phyloP scores from a whole-genome alignment of 345 rosid genomes.

The Clausena lansium region DNA sequence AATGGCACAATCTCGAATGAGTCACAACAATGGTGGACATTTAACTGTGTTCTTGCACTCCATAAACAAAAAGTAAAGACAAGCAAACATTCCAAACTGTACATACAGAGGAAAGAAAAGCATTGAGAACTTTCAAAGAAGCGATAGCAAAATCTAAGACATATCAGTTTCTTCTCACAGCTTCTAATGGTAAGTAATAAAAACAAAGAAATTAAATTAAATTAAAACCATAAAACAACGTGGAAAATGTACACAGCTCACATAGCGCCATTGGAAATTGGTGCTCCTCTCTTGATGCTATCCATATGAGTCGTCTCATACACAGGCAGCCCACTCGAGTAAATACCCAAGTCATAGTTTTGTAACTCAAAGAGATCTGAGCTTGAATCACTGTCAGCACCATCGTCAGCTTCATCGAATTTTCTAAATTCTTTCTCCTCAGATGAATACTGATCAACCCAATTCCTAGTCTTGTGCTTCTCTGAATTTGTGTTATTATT shows the following conservation, averaged over 20 bases:
- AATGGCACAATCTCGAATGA: slow-evolving; percentile 19
- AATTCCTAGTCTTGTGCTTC: slow-evolving; percentile 25
- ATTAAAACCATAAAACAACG: slow-evolving; percentile 1
- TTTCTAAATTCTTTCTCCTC: slow-evolving; percentile 36
- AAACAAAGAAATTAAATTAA: slow-evolving; percentile 2
- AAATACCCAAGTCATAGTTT: slow-evolving; percentile 63
- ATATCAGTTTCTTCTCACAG: slow-evolving; percentile 11
- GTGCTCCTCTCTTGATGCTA: slow-evolving; percentile 63
- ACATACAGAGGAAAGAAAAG: slow-evolving; percentile 10
- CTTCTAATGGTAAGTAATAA: not conserved
- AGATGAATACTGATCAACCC: slow-evolving; percentile 24
- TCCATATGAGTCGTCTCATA: slow-evolving; percentile 84
- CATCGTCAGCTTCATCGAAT: slow-evolving; percentile 46
- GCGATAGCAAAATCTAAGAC: slow-evolving; percentile 14
- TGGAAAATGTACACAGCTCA: slow-evolving; percentile 20
- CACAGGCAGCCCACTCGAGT: slow-evolving; percentile 75
- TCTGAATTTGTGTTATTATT: slow-evolving; percentile 21
- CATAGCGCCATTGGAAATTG: slow-evolving; percentile 47
- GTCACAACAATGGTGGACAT: not conserved
- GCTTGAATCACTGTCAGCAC: slow-evolving; percentile 89
- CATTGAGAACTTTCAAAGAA: slow-evolving; percentile 14
- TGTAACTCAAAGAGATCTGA: slow-evolving; percentile 93
- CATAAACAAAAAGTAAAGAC: slow-evolving; percentile 19
- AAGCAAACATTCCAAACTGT: slow-evolving; percentile 34
- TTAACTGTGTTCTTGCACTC: not conserved